Evolutionary conservation across 306 rosid species (phyloP).

Genomic region (Begonia loranthoides): DNA sequence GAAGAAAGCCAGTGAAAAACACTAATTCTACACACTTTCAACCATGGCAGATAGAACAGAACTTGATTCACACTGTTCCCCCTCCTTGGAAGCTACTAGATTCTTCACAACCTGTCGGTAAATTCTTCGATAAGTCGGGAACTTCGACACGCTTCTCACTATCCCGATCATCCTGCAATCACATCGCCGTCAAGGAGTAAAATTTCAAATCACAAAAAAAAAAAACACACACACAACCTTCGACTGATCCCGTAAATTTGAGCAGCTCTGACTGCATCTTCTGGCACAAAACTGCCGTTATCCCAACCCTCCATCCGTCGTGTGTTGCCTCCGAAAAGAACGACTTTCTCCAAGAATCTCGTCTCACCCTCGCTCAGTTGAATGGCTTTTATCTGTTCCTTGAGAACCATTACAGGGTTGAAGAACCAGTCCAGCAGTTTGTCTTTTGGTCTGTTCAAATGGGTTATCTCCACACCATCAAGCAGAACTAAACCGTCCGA

Average conservation of each 20-base stretch:
- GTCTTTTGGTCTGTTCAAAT: conserved; percentile 64
- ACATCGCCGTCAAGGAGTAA: not conserved
- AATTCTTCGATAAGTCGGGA: conserved; percentile 66
- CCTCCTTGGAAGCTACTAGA: conserved; percentile 21
- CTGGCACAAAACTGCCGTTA: conserved; percentile 30
- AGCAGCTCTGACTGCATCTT: conserved; percentile 59
- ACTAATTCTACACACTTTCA: conserved; percentile 30
- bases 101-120: conserved; percentile 55
- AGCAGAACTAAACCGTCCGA: conserved; percentile 47
- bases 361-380: conserved; percentile 42
- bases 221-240: conserved; percentile 25
- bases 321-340: conserved; percentile 44
- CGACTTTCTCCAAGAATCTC: conserved; percentile 55
- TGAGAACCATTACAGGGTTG: conserved; percentile 65
- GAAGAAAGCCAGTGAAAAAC: too few species aligned
- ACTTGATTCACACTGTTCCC: conserved; percentile 21
- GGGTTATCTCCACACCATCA: conserved; percentile 48
- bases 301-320: conserved; percentile 49
- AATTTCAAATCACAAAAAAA: not conserved
- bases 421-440: conserved; percentile 81
- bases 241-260: conserved; percentile 73
- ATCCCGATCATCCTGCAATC: conserved; percentile 71
- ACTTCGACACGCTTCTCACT: conserved; percentile 44
- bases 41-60: conserved; percentile 20
- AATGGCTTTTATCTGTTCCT: conserved; percentile 67